Evolutionary conservation across 2,329 filamentous ascomycete genomes (phyloP).

Genomic region (Botrytis deweyae): DNA sequence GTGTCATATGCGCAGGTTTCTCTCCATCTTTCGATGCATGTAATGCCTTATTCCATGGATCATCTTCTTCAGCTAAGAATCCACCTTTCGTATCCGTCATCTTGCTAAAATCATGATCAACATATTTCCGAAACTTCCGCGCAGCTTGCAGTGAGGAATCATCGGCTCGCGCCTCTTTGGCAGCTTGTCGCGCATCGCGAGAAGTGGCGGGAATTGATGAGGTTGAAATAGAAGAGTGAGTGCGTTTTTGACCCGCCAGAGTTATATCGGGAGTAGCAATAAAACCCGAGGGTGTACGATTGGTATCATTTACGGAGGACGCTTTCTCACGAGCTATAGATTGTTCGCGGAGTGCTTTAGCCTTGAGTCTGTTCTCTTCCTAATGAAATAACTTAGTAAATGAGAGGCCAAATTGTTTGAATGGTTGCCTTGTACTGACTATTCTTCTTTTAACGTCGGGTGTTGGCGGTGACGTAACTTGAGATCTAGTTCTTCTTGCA

Average conservation of each 20-base stretch:
- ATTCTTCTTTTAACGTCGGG: conserved; percentile 56
- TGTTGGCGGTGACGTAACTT: conserved; percentile 48
- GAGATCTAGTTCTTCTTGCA: background rate
- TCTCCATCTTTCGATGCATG: conserved; percentile 56
- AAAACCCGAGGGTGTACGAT: conserved; percentile 65
- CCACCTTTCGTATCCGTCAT: conserved; percentile 98
- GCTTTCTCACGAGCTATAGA: conserved; percentile 62
- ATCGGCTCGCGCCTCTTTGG: conserved; percentile 38
- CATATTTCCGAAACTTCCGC: conserved; percentile 87
- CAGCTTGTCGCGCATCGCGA: conserved; percentile 59
- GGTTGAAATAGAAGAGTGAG: conserved; percentile 62
- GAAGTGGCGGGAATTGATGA: conserved; percentile 54
- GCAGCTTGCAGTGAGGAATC: conserved; percentile 56
- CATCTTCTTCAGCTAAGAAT: conserved; percentile 86
- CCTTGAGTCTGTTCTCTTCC: conserved; percentile 85
- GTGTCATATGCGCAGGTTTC: conserved; percentile 83
- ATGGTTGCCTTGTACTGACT: conserved; percentile 43
- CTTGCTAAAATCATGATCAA: conserved; percentile 96
- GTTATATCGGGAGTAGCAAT: conserved; percentile 66
- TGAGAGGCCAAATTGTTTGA: background rate
- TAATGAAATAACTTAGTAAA: conserved; percentile 40
- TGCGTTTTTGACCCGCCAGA: conserved; percentile 66
- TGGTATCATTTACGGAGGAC: conserved; percentile 40
- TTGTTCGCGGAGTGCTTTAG: conserved; percentile 80
- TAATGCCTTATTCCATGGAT: conserved; percentile 81